phyloP scores from a whole-genome alignment of 129 eudicot species.

The Silybum marianum region DNA sequence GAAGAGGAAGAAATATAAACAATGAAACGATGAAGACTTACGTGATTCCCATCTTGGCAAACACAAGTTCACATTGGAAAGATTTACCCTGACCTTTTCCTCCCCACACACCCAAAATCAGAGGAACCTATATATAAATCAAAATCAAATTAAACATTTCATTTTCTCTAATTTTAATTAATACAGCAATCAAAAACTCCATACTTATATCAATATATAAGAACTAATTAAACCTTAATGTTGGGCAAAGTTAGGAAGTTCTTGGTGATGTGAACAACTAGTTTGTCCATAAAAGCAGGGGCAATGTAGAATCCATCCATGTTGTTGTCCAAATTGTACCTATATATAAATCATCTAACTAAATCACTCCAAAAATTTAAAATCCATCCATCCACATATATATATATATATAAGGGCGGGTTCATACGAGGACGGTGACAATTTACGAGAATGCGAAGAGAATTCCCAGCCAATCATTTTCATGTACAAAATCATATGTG shows the following conservation, averaged over 20 bases:
- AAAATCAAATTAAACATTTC: background rate
- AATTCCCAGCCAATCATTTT: too few relatives aligned
- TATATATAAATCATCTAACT: slow-evolving; percentile 3
- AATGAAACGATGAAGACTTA: slow-evolving; percentile 33
- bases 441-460: too few relatives aligned
- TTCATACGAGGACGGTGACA: too few relatives aligned
- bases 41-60: slow-evolving; percentile 98
- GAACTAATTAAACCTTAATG: slow-evolving; percentile 65
- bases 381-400: too few relatives aligned
- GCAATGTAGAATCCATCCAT: slow-evolving; percentile 90
- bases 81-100: slow-evolving; percentile 99
- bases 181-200: background rate
- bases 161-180: background rate
- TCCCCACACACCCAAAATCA: slow-evolving; percentile 98
- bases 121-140: slow-evolving; percentile 58
- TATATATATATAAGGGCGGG: too few relatives aligned
- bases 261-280: slow-evolving; percentile 93
- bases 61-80: slow-evolving; percentile 97
- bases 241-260: slow-evolving; percentile 97
- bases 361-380: background rate
- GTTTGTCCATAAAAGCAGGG: slow-evolving; percentile 99
- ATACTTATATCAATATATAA: background rate
- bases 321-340: slow-evolving; percentile 83
- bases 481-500: too few relatives aligned
- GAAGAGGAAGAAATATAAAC: background rate